A percentile compares a stretch with the other conserved stretches of the same genome.
Evolutionary conservation across 768 basidiomycete genomes (phyloP).

Genomic region (Pulveroboletus ravenelii): DNA sequence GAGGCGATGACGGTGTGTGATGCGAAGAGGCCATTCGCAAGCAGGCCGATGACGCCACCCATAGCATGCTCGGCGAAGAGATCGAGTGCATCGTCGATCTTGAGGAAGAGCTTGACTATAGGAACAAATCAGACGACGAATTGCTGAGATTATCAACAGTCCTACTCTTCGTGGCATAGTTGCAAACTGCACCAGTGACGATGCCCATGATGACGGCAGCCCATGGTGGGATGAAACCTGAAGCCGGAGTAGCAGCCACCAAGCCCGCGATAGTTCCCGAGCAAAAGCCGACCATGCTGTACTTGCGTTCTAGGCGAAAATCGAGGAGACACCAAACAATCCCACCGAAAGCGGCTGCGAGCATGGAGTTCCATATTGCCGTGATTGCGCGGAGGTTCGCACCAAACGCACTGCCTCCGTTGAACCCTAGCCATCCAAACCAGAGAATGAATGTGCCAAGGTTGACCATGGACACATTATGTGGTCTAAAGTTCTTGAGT

Average conservation of each 20-base stretch:
- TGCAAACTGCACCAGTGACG: slow-evolving; percentile 66
- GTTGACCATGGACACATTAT: slow-evolving; percentile 79
- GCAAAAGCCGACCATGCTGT: slow-evolving; percentile 90
- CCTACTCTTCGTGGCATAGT: slow-evolving; percentile 80
- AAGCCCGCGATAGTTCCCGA: slow-evolving; percentile 83
- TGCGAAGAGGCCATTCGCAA: slow-evolving; percentile 74
- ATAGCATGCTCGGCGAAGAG: slow-evolving; percentile 89
- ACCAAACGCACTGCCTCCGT: slow-evolving; percentile 84
- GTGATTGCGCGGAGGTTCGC: slow-evolving; percentile 83
- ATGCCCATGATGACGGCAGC: slow-evolving; percentile 72
- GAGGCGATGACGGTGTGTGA: slow-evolving; percentile 56
- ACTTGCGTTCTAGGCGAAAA: slow-evolving; percentile 74
- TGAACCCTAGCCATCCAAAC: slow-evolving; percentile 90
- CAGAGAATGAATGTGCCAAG: slow-evolving; percentile 83
- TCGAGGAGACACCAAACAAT: slow-evolving; percentile 81
- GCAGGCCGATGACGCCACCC: slow-evolving; percentile 73
- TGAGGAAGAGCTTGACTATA: slow-evolving; percentile 62
- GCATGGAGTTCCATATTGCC: slow-evolving; percentile 87
- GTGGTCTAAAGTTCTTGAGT: slow-evolving; percentile 76
- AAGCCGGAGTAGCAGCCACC: slow-evolving; percentile 85
- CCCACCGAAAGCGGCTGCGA: slow-evolving; percentile 77
- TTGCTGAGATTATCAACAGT: not conserved
- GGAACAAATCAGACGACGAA: slow-evolving; percentile 9
- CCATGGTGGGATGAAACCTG: slow-evolving; percentile 78
- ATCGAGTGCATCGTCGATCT: slow-evolving; percentile 87